phyloP scores from a whole-genome alignment of 176 grass and related monocot genomes.

The Juncus effusus region DNA sequence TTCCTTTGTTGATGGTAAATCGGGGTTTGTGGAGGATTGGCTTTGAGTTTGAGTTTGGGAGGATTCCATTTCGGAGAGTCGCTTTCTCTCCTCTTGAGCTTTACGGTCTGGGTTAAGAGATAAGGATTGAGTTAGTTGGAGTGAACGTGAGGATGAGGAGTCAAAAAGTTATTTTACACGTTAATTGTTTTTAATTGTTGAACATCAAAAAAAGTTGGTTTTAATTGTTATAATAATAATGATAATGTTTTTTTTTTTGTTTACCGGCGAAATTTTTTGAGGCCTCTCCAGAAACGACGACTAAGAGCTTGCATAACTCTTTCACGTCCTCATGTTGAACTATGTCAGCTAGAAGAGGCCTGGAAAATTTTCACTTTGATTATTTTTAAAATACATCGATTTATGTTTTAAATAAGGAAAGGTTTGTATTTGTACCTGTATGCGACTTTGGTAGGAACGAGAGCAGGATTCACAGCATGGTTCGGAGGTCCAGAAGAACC shows the following conservation, averaged over 20 bases:
- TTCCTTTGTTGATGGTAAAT: conserved; percentile 36
- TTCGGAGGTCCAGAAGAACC: conserved; percentile 41
- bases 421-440: conserved; percentile 63
- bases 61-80: neutral
- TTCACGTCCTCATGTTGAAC: conserved; percentile 75
- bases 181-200: too few species aligned
- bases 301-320: conserved; percentile 80
- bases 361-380: conserved; percentile 29
- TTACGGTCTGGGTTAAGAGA: too few species aligned
- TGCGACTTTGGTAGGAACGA: conserved; percentile 66
- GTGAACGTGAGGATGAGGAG: too few species aligned
- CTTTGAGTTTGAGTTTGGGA: conserved; percentile 37
- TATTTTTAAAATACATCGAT: neutral
- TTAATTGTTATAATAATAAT: conserved; percentile 13
- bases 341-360: conserved; percentile 93
- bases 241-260: conserved; percentile 13
- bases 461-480: conserved; percentile 35
- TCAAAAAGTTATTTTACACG: too few species aligned
- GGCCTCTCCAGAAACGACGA: conserved; percentile 57
- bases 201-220: too few species aligned
- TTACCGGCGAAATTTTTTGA: conserved; percentile 70
- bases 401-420: conserved; percentile 7
- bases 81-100: too few species aligned
- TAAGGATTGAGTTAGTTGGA: too few species aligned
- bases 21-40: conserved; percentile 35